These are phyloP conservation scores for Omphalea diandra DNA, from an alignment of 441 rosid genomes.

Conservation along the genomic window DNA sequence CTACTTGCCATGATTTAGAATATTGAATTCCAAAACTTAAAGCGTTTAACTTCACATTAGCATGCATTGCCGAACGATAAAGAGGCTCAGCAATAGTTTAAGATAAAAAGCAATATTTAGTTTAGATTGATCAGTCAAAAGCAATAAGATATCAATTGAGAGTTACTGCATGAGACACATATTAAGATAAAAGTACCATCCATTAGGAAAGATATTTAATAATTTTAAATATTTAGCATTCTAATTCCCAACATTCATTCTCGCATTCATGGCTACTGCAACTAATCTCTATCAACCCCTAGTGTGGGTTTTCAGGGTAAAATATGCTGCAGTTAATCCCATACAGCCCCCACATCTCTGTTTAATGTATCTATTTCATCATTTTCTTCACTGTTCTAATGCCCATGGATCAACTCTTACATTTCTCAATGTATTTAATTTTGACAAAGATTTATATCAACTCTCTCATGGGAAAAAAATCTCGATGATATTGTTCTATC, in stretches of 20 bases:
- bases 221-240: not conserved
- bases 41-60: not conserved
- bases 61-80: not conserved
- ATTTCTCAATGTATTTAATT: not conserved
- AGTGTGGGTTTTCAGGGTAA: not conserved
- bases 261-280: not conserved
- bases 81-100: not conserved
- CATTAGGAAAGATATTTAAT: not conserved
- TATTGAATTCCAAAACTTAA: not conserved
- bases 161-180: constrained; percentile 1
- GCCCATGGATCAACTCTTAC: not conserved
- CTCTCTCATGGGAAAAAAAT: not conserved
- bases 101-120: no score
- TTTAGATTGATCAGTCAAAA: not conserved
- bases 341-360: not conserved
- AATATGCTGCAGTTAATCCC: not conserved
- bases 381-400: not conserved
- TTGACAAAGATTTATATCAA: not conserved
- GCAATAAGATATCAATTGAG: not conserved
- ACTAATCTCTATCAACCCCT: not conserved
- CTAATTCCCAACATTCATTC: not conserved
- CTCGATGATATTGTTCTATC: not conserved
- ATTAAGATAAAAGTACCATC: not conserved
- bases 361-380: not conserved
- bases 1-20: not conserved